Evolutionary conservation across 176 grass and related monocot genomes (phyloP), one percentile per base, ranked within the genome.

Genomic region (bread wheat (Triticum aestivum)): DNA sequence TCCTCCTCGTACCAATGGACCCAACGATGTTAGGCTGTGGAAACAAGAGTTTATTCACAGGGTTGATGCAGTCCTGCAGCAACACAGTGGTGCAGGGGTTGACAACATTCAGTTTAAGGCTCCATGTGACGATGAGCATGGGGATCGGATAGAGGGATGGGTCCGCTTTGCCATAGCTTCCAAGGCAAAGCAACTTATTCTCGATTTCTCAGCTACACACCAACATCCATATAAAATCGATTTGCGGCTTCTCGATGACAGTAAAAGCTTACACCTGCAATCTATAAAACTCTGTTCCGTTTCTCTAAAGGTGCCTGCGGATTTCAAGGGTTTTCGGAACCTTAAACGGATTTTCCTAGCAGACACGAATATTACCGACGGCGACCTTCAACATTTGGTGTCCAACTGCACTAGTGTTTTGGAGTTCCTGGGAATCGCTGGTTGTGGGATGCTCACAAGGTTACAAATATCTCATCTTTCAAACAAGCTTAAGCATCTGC

Each of bases 271-370:
- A 30, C 26, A 65, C 11, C 14, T 65, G 63, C 63, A 79, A 39
- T 30, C 21, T 10, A 1, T 79, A 9, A 52, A 78, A 29, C 75
- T 79, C 41, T 14, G 47, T 41, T 21, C 3, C 69, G n/a, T 69
- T 61, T 79, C 34, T 59, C 47, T 71, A 3, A 61, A 58, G 64
- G 15, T 69, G 34, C 47, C 65, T 14, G n/a, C 23, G 20, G 27
- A n/a, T 39, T 17, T 86, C 47, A 59, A 78, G 5, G 29, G 51
- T 66, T 69, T 86, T 69, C 32, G 29, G 2, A 86, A 70, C 32
- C 75, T 86, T 59, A 61, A 54, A 58, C 6, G 21, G 23, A 37
- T 76, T n/a, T 9, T 75, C 26, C 30, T 76, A 32, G 26, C n/a
- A 47, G 39, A 23, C 3, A 12, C 75, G 59, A 9, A 84, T 12